These are phyloP conservation scores for Trichomonas vaginalis DNA, from an alignment of 208 protist genomes.

Conservation along the genomic window DNA sequence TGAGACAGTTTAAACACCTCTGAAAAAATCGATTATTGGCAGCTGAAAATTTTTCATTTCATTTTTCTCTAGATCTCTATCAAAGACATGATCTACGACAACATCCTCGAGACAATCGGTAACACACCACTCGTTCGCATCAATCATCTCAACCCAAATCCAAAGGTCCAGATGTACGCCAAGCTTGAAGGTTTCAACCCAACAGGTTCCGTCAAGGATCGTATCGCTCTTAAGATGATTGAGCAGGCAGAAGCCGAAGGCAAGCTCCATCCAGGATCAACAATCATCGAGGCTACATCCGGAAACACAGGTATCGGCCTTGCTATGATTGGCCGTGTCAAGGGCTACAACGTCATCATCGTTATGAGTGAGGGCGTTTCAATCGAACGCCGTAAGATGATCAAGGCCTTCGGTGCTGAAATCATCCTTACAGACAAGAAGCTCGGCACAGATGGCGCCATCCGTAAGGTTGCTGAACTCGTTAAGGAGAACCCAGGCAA, in stretches of 20 bases:
- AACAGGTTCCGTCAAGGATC: constrained; percentile 80
- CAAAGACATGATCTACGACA: neutral
- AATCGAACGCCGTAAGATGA: constrained; percentile 69
- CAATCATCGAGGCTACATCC: constrained; percentile 80
- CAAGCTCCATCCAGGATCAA: constrained; percentile 64
- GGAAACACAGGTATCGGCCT: constrained; percentile 60
- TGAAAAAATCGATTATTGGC: too few species aligned
- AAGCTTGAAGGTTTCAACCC: constrained; percentile 57
- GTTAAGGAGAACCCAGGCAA: neutral
- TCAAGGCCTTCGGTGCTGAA: constrained; percentile 67
- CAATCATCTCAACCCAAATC: neutral
- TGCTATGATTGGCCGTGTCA: constrained; percentile 70
- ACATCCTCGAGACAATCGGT: neutral
- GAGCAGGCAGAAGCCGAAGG: constrained; percentile 68
- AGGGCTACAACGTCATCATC: constrained; percentile 80
- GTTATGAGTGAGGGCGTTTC: constrained; percentile 88
- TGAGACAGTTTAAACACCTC: too few species aligned
- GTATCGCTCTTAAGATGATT: constrained; percentile 81
- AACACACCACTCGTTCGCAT: neutral
- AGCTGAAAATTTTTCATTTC: too few species aligned
- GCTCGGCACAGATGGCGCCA: neutral
- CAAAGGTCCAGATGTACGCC: neutral
- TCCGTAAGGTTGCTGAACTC: neutral
- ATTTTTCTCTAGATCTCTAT: neutral
- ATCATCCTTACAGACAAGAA: constrained; percentile 75